Base-by-base conservation (phyloP, 2,329 filamentous ascomycete genomes). In the Moelleriella libera region DNA sequence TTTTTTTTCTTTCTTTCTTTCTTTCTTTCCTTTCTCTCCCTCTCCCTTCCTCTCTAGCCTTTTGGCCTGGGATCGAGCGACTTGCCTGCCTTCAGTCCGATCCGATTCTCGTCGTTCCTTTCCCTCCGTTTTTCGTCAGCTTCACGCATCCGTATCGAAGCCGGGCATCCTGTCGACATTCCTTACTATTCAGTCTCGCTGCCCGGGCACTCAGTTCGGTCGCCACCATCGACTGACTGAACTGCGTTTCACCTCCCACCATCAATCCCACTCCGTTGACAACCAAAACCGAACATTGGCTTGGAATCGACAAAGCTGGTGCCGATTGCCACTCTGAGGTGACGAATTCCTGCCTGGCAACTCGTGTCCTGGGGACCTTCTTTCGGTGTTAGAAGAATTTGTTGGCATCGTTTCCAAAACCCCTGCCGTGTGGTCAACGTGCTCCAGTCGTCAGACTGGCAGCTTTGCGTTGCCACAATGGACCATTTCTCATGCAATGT, bases 401-500 rank as follows among this genome's bases (percentile, higher is more conserved):
- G 48, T 48, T 49, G 34, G 34, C 34, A 37, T 37, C 34, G 4
- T 44, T 43, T 45, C 45, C 43, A 32, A 47, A 37, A 10, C 9
- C 48, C 52, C 45, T 57, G 60, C 57, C 58, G 56, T 57, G 68
- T 67, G 72, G 71, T 65, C 67, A 68, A 71, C 71, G 72, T 69
- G 72, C 68, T 73, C 72, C 74, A 68, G 74, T 77, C 74, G 68
- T 61, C 64, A 71, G 75, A 75, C 75, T 77, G 73, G 74, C 70
- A 73, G 73, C 72, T 70, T 67, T 63, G 66, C 60, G 63, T 68
- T 66, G 64, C 66, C 67, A 70, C 63, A 60, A 80, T 80, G 76
- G 75, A 79, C 61, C 68, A 67, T 59, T 68, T 71, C 57, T 65
- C 67, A 50, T 78, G 74, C 60, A 74, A 78, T 60, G 69, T 80